phyloP scores from a whole-genome alignment of 1,284 basidiomycete species.

The Blastosporella zonata region DNA sequence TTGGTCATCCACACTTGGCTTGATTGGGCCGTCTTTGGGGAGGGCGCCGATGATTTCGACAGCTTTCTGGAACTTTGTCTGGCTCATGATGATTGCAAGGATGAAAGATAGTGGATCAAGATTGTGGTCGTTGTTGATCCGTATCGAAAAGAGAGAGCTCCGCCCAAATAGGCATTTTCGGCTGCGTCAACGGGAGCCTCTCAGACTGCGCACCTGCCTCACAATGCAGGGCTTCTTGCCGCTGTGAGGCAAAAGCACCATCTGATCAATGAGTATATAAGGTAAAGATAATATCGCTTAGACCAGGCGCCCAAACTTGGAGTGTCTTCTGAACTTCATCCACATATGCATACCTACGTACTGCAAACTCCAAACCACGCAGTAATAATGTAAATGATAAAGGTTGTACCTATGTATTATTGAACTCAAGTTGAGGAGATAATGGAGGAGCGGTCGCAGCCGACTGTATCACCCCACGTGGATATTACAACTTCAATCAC shows the following conservation, averaged over 20 bases:
- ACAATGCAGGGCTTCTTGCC: no score
- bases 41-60: slow-evolving; percentile 67
- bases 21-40: slow-evolving; percentile 79
- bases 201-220: neutral
- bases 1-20: slow-evolving; percentile 75
- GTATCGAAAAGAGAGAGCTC: slow-evolving; percentile 4
- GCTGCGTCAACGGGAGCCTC: neutral
- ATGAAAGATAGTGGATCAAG: slow-evolving; percentile 11
- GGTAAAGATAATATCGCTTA: neutral
- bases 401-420: neutral
- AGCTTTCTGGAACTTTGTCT: slow-evolving; percentile 79
- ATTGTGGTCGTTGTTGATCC: slow-evolving; percentile 9
- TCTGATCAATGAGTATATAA: neutral
- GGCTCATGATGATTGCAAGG: slow-evolving; percentile 44
- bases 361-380: no score
- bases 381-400: neutral
- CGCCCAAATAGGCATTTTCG: slow-evolving; percentile 12
- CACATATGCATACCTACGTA: no score
- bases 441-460: neutral
- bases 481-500: slow-evolving; percentile 4
- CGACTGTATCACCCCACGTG: slow-evolving; percentile 5
- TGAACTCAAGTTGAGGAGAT: neutral
- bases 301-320: no score
- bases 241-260: no score
- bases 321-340: neutral